Evolutionary conservation across 768 basidiomycete genomes (phyloP).

Genomic region (Mycena alexandri): DNA sequence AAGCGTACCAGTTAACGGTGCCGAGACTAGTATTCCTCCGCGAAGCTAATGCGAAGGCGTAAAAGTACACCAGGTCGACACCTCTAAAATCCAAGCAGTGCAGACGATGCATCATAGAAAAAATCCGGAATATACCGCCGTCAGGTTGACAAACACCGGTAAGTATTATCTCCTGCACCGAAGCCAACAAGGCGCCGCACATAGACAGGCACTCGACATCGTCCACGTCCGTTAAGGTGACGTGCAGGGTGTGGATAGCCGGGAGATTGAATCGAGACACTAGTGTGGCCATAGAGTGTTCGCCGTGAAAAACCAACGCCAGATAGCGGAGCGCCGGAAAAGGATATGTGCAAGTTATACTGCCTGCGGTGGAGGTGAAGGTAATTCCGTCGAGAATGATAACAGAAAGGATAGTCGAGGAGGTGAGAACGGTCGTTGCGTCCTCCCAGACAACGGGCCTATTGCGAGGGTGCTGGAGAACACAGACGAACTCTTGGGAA

Average conservation of each 20-base stretch:
- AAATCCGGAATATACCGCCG: neutral
- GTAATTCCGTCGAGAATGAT: too few species aligned
- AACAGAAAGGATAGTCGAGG: too few species aligned
- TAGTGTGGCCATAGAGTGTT: neutral
- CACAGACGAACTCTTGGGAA: too few species aligned
- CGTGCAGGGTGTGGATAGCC: neutral
- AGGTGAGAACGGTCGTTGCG: neutral
- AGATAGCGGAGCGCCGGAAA: neutral
- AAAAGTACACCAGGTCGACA: neutral
- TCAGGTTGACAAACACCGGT: neutral
- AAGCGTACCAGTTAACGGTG: neutral
- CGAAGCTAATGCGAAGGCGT: neutral
- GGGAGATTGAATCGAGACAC: neutral
- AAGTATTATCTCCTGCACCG: neutral
- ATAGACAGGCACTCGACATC: neutral
- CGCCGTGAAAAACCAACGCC: neutral
- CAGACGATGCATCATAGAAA: neutral
- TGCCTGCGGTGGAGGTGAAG: neutral
- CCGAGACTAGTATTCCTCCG: neutral
- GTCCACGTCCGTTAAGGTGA: neutral
- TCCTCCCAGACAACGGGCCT: neutral
- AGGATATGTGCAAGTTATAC: neutral
- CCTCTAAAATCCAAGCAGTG: neutral
- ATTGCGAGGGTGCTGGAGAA: too few species aligned
- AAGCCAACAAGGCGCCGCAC: neutral